Conservation (phyloP, 768 basidiomycete species). For the Lactarius sp. region DNA sequence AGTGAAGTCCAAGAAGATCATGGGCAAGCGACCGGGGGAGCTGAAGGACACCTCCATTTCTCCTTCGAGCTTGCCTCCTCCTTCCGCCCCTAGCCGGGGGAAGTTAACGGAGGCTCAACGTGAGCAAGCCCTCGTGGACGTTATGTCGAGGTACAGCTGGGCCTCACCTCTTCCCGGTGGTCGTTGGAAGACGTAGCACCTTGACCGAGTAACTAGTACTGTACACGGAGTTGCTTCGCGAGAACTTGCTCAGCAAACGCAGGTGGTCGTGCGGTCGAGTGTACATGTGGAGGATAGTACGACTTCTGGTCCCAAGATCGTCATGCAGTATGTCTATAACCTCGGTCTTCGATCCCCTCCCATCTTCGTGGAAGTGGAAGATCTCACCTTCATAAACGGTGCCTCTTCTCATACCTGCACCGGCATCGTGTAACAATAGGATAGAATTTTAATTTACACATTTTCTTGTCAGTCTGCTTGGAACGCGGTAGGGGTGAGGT, state of each 20-base stretch:
- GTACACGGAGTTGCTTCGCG: background rate
- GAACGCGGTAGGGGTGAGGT: too few species aligned
- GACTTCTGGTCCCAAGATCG: too few species aligned
- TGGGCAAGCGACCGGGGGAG: background rate
- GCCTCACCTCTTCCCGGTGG: background rate
- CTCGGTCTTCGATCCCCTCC: too few species aligned
- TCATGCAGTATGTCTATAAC: too few species aligned
- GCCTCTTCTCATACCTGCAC: too few species aligned
- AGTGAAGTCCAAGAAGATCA: background rate
- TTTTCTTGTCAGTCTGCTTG: too few species aligned
- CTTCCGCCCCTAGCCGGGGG: background rate
- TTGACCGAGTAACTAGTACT: background rate
- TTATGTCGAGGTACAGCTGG: conserved; percentile 1
- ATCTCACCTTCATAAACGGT: too few species aligned
- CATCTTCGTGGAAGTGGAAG: too few species aligned
- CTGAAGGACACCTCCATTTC: background rate
- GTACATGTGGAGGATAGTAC: too few species aligned
- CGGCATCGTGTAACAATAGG: too few species aligned
- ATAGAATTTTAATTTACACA: too few species aligned
- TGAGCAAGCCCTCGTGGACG: conserved; percentile 4
- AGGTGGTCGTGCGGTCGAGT: background rate
- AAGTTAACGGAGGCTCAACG: conserved; percentile 2
- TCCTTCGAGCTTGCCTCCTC: too few species aligned
- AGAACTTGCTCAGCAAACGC: background rate
- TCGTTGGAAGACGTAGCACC: background rate